These are phyloP conservation scores for Boletus subcaerulescens DNA, from an alignment of 768 basidiomycete genomes.

Conservation along the genomic window DNA sequence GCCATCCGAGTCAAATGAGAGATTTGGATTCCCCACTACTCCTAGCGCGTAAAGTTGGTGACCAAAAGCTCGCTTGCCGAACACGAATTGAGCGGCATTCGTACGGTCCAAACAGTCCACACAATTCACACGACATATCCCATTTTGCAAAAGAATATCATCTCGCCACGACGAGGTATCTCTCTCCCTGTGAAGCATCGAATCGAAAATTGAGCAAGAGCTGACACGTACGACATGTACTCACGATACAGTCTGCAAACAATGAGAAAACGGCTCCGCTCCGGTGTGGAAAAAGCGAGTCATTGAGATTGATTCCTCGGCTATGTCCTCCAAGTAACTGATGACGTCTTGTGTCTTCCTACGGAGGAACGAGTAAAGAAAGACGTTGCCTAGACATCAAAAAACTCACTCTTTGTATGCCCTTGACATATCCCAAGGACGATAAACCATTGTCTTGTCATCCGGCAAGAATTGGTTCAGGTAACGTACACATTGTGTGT, in stretches of 20 bases:
- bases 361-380: background rate
- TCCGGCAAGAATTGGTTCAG: conserved; percentile 93
- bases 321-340: conserved; percentile 90
- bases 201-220: background rate
- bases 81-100: conserved; percentile 95
- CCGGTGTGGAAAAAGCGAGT: conserved; percentile 97
- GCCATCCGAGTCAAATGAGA: conserved; percentile 91
- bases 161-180: conserved; percentile 48
- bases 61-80: conserved; percentile 90
- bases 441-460: conserved; percentile 83
- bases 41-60: conserved; percentile 96
- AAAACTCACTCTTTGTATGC: conserved; percentile 85
- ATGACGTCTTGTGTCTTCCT: conserved; percentile 97
- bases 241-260: conserved; percentile 43
- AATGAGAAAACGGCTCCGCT: conserved; percentile 77
- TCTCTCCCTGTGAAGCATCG: conserved; percentile 25
- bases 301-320: conserved; percentile 87
- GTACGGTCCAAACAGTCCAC: conserved; percentile 97
- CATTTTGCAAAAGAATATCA: conserved; percentile 81
- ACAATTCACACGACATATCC: conserved; percentile 91
- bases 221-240: background rate
- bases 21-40: conserved; percentile 77
- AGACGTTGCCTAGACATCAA: background rate
- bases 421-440: conserved; percentile 94
- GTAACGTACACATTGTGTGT: conserved; percentile 87